Percentiles rank a stretch among this genome's conserved stretches.
Conservation (phyloP, 352 stramenopile genomes). For the Phytophthora niederhauseri region DNA sequence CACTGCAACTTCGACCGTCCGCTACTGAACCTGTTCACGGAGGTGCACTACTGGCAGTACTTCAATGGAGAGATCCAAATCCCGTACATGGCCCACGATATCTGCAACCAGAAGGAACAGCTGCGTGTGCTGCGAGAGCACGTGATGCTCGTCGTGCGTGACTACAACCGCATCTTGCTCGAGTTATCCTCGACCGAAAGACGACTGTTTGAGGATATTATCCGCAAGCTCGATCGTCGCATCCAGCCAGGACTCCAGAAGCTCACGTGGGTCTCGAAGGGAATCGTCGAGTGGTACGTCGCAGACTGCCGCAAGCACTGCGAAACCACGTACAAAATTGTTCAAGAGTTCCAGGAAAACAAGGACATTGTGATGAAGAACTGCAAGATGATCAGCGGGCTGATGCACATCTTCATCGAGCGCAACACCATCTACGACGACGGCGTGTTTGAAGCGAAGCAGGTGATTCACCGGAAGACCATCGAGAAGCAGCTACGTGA, state of each 20-base stretch:
- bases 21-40: constrained; percentile 92
- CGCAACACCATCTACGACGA: constrained; percentile 95
- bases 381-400: constrained; percentile 87
- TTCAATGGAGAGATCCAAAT: constrained; percentile 95
- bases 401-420: constrained; percentile 94
- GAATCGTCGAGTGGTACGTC: constrained; percentile 94
- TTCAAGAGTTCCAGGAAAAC: constrained; percentile 91
- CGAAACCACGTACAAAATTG: constrained; percentile 88
- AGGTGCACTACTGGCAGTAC: constrained; percentile 93
- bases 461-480: constrained; percentile 88
- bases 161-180: constrained; percentile 96
- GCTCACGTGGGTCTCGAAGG: constrained; percentile 93
- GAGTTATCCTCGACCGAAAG: constrained; percentile 91
- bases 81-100: constrained; percentile 95
- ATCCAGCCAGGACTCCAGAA: constrained; percentile 94
- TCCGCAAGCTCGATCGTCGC: constrained; percentile 93
- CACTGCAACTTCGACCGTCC: constrained; percentile 96
- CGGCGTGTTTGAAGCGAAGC: constrained; percentile 92
- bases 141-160: constrained; percentile 95
- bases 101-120: constrained; percentile 95
- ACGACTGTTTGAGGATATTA: constrained; percentile 94
- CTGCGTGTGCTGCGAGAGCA: constrained; percentile 92
- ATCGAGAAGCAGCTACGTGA: constrained; percentile 81
- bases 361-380: constrained; percentile 88
- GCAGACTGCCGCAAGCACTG: constrained; percentile 91